Evolutionary conservation across 2,329 filamentous ascomycete genomes (phyloP).

Genomic region (Colletotrichum tropicicola): DNA sequence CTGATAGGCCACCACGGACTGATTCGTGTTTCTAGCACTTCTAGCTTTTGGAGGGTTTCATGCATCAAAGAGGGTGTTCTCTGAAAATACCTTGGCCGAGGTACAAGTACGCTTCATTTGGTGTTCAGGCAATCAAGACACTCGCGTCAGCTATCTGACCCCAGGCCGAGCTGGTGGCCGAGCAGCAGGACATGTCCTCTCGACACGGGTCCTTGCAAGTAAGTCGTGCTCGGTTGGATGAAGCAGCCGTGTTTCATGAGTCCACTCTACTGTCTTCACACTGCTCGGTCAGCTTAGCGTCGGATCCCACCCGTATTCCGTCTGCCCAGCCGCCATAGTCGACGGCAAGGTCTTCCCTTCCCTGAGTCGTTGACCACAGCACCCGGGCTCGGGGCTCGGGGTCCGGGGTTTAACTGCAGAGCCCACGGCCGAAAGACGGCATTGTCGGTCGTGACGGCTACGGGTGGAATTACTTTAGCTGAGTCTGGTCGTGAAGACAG

Average conservation of each 20-base stretch:
- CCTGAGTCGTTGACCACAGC: neutral
- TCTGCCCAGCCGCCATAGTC: neutral
- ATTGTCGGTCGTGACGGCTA: too few relatives aligned
- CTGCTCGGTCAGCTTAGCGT: neutral
- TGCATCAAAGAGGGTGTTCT: slow-evolving; percentile 26
- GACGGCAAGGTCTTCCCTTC: neutral
- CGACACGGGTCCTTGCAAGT: neutral
- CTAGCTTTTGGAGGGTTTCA: slow-evolving; percentile 30
- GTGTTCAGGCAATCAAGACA: slow-evolving; percentile 7
- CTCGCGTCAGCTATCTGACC: neutral
- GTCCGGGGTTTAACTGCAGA: too few relatives aligned
- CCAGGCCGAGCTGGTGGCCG: neutral
- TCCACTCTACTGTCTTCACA: neutral
- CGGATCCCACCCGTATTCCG: slow-evolving; percentile 16
- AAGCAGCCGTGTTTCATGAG: slow-evolving; percentile 24
- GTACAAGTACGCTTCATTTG: neutral
- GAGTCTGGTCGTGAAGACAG: too few relatives aligned
- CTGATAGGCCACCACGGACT: slow-evolving; percentile 10
- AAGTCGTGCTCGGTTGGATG: slow-evolving; percentile 9
- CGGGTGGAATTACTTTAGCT: too few relatives aligned
- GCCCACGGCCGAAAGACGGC: too few relatives aligned
- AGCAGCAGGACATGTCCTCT: neutral
- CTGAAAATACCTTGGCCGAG: neutral
- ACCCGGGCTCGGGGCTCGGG: too few relatives aligned
- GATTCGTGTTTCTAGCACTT: slow-evolving; percentile 22